Conservation (phyloP, 495 filamentous ascomycete species). For the Penicillium angulare region DNA sequence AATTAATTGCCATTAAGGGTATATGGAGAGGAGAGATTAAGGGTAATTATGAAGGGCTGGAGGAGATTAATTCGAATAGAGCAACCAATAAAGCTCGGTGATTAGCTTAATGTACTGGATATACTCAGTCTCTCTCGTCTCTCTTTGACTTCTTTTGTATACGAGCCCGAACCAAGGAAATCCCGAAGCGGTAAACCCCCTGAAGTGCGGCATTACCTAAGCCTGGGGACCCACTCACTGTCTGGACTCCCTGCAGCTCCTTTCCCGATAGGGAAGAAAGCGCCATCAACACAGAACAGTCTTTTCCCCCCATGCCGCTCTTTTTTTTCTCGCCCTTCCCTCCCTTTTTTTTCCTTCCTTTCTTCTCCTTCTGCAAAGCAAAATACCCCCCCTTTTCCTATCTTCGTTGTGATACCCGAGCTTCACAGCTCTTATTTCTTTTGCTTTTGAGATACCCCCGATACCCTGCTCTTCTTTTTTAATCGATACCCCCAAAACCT, state of each 20-base stretch:
- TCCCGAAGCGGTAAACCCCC: neutral
- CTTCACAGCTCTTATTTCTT: constrained; percentile 43
- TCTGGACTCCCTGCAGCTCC: constrained; percentile 45
- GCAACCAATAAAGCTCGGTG: too few relatives aligned
- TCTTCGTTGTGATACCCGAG: constrained; percentile 49
- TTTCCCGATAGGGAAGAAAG: constrained; percentile 29
- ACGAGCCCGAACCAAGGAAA: neutral
- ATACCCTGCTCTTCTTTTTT: constrained; percentile 38
- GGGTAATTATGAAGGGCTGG: neutral
- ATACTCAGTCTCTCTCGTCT: too few relatives aligned
- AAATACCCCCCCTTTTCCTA: constrained; percentile 25
- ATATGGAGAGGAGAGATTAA: neutral
- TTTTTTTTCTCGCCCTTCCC: constrained; percentile 30
- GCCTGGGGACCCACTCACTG: constrained; percentile 14
- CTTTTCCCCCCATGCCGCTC: constrained; percentile 27
- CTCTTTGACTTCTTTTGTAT: too few relatives aligned
- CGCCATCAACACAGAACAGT: constrained; percentile 21
- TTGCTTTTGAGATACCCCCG: constrained; percentile 44
- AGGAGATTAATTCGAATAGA: too few relatives aligned
- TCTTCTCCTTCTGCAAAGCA: constrained; percentile 24
- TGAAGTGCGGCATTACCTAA: constrained; percentile 10
- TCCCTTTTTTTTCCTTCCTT: constrained; percentile 30
- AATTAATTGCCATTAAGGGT: too few relatives aligned
- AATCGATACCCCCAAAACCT: constrained; percentile 32
- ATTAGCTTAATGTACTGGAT: too few relatives aligned